These are phyloP conservation scores for Tirmania nivea DNA, from an alignment of 495 filamentous ascomycete species.

Conservation along the genomic window DNA sequence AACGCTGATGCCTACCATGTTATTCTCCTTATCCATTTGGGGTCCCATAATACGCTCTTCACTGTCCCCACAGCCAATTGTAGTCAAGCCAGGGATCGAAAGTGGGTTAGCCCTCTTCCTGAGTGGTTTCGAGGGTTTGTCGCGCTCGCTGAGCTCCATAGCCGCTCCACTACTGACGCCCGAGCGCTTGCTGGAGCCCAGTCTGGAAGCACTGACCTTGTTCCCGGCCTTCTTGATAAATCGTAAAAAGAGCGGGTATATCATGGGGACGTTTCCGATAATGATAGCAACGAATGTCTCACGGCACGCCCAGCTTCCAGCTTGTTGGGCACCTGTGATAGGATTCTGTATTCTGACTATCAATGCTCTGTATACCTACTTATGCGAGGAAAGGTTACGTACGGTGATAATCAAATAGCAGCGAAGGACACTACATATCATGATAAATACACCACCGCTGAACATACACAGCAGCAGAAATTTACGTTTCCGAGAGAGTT, in stretches of 20 bases:
- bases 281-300: slow-evolving; percentile 41
- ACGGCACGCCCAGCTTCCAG: slow-evolving; percentile 32
- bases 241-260: slow-evolving; percentile 28
- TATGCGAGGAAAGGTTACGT: slow-evolving; percentile 2
- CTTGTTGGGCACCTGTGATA: slow-evolving; percentile 25
- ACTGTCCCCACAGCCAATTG: neutral
- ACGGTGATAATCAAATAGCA: slow-evolving; percentile 36
- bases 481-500: slow-evolving; percentile 30
- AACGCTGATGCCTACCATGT: neutral
- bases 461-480: slow-evolving; percentile 34
- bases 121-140: neutral
- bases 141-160: neutral
- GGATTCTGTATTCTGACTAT: neutral
- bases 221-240: neutral
- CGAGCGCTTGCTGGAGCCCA: neutral
- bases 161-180: neutral
- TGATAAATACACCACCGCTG: slow-evolving; percentile 36
- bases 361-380: too few relatives aligned
- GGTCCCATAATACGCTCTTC: neutral
- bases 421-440: slow-evolving; percentile 37
- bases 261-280: slow-evolving; percentile 38
- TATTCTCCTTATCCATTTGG: neutral
- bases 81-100: neutral
- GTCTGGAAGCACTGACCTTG: neutral
- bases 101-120: neutral